Base-by-base conservation (phyloP, 2,329 filamentous ascomycete species). In the Mariannaea sp. region DNA sequence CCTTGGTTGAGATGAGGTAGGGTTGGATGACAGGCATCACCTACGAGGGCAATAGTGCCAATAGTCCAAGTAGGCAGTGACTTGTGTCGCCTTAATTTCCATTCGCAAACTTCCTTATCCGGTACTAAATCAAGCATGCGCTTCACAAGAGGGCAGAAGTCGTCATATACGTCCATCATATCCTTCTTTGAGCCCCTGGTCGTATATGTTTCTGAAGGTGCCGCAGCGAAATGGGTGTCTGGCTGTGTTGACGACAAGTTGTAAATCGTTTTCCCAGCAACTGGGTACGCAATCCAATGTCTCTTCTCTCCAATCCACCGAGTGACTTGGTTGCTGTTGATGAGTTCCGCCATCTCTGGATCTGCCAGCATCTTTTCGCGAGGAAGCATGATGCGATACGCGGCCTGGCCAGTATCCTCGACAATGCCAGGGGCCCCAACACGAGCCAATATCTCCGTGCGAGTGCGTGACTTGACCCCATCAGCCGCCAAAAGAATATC, bases 251-350 rank as follows among this genome's bases (percentile, higher is more conserved):
- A 79, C 10, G 83, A 84, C 27, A 87, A 72, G 70, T 87, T 87
- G 73, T 86, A 87, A 62, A 86, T 80, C 29, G 77, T 78, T 64
- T 89, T 84, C 65, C 79, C 81, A 56, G 82, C 79, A 36, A 93
- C 85, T 0, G 88, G 85, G 68, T 92, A 93, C 0, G 87, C 87
- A 62, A 92, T 89, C 69, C 91, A 88, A 70, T 92, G 89, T 1
- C 87, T 80, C 61, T 82, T 82, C 66, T 85, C 84, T 26, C 89
- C 89, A 45, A 92, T 87, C 89, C 88, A 92, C 43, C 89, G 81
- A 32, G 85, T 86, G 3, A 88, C 88, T 42, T 80, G 77, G 64
- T 90, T 82, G 36, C 80, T 77, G 60, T 89, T 83, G 17, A 92
- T 77, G 8, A 92, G 78, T n/a, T 74, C 78, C 47, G 86, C 75